Conservation (phyloP, 441 rosid species). For the Eruca vesicaria region DNA sequence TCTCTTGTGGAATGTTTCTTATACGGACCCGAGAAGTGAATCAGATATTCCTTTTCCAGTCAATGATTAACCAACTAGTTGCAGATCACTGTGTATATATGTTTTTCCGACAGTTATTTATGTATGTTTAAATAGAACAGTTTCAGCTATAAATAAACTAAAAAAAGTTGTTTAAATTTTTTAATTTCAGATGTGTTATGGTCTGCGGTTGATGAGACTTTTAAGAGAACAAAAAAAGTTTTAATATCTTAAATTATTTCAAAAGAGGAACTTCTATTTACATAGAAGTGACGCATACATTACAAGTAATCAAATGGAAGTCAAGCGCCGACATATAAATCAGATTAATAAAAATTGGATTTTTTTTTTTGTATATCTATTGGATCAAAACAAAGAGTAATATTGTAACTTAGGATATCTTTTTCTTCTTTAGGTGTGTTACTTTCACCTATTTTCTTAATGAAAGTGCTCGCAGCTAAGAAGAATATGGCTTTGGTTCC, state of each 20-base stretch:
- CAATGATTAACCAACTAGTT: not conserved
- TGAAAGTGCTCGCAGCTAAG: not conserved
- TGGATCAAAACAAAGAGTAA: not conserved
- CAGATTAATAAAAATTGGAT: not conserved
- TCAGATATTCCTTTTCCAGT: not conserved
- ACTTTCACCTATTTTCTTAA: not conserved
- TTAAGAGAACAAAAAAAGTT: not conserved
- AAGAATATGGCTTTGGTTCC: not conserved
- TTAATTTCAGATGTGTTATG: not conserved
- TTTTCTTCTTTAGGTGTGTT: not conserved
- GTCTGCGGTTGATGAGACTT: not conserved
- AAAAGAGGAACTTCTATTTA: not conserved
- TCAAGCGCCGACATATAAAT: not conserved
- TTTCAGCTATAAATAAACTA: not conserved
- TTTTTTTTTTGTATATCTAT: no score
- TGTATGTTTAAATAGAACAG: not conserved
- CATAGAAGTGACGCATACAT: not conserved
- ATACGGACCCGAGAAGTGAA: not conserved
- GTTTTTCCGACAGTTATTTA: not conserved
- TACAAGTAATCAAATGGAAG: not conserved
- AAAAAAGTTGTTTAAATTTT: not conserved
- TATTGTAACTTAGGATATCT: not conserved
- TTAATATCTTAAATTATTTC: not conserved
- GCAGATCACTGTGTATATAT: not conserved
- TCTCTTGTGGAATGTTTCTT: not conserved